phyloP scores from a whole-genome alignment of 768 basidiomycete genomes.

The Rhizopogon vesiculosus region DNA sequence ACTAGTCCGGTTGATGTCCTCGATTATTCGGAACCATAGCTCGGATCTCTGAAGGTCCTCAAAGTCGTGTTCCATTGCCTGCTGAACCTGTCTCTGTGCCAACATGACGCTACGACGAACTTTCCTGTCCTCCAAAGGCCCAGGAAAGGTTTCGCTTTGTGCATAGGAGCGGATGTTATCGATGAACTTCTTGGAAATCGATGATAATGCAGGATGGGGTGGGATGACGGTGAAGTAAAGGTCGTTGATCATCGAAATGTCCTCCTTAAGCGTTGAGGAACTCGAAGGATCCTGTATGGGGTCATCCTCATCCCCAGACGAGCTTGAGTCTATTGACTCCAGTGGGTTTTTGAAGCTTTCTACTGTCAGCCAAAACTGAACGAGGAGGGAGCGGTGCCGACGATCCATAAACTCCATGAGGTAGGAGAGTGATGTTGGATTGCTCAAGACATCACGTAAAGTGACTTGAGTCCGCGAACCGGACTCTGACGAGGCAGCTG shows the following conservation, averaged over 20 bases:
- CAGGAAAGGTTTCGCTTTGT: conserved; percentile 40
- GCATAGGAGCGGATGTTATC: conserved; percentile 68
- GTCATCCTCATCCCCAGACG: conserved; percentile 57
- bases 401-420: conserved; percentile 99
- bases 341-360: conserved; percentile 98
- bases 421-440: conserved; percentile 88
- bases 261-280: conserved; percentile 70
- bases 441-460: conserved; percentile 77
- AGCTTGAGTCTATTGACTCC: conserved; percentile 64
- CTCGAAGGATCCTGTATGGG: conserved; percentile 52
- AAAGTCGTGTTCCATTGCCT: conserved; percentile 89
- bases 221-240: conserved; percentile 72
- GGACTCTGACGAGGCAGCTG: conserved; percentile 38
- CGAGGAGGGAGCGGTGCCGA: conserved; percentile 72
- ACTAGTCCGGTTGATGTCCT: conserved; percentile 48
- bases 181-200: conserved; percentile 67
- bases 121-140: conserved; percentile 37
- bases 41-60: conserved; percentile 85
- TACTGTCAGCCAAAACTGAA: conserved; percentile 97
- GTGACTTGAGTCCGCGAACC: conserved; percentile 45
- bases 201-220: conserved; percentile 52
- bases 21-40: conserved; percentile 86
- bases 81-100: conserved; percentile 81
- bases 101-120: conserved; percentile 78
- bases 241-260: conserved; percentile 85